phyloP scores from a whole-genome alignment of 208 protist genomes.

The Crithidia thermophila region DNA sequence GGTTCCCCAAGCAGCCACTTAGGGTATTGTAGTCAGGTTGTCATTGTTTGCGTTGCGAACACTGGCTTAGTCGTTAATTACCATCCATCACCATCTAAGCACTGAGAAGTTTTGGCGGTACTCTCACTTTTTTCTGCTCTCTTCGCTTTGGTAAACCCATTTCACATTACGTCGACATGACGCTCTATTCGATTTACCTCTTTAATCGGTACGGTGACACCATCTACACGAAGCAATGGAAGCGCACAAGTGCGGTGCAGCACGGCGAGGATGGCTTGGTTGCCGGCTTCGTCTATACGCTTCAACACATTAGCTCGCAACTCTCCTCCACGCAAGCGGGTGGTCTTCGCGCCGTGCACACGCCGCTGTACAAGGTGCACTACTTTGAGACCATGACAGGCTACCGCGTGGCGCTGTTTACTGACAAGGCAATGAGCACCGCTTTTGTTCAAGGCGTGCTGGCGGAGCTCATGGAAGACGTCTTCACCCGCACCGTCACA shows the following conservation, averaged over 20 bases:
- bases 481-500: constrained; percentile 66
- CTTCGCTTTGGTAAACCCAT: no score
- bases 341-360: constrained; percentile 69
- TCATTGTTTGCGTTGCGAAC: no score
- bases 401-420: constrained; percentile 81
- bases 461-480: constrained; percentile 55
- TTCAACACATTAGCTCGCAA: constrained; percentile 88
- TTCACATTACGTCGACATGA: constrained; percentile 47
- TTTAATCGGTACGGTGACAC: constrained; percentile 90
- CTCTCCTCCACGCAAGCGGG: constrained; percentile 61
- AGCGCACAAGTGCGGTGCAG: constrained; percentile 62
- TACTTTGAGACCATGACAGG: constrained; percentile 88
- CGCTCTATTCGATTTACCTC: constrained; percentile 85
- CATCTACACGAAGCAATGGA: constrained; percentile 88
- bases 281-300: constrained; percentile 87
- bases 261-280: constrained; percentile 85
- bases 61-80: no score
- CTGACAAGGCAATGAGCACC: constrained; percentile 65
- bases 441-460: constrained; percentile 48
- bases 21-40: no score
- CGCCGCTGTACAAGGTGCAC: constrained; percentile 89
- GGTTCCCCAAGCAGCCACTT: no score
- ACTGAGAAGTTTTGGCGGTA: neutral
- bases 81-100: no score
- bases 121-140: neutral